These are phyloP conservation scores for Stachybotrys elegans DNA, from an alignment of 2,329 filamentous ascomycete species.

Conservation along the genomic window DNA sequence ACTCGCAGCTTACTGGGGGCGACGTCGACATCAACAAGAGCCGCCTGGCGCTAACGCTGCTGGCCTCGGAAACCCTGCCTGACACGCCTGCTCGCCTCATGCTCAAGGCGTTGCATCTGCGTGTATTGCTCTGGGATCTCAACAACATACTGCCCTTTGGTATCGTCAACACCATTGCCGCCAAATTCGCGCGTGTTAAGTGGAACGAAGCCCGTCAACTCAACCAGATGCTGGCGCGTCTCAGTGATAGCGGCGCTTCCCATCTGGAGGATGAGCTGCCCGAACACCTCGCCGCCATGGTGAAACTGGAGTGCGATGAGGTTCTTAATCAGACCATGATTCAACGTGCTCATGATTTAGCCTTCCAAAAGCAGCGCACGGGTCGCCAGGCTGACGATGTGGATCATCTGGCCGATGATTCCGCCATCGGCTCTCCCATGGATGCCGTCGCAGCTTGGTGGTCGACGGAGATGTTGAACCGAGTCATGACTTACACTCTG, in stretches of 20 bases:
- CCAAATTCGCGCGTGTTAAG: slow-evolving; percentile 66
- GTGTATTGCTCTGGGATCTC: slow-evolving; percentile 79
- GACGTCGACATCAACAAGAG: slow-evolving; percentile 87
- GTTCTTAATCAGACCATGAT: slow-evolving; percentile 74
- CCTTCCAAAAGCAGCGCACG: slow-evolving; percentile 76
- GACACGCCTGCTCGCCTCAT: slow-evolving; percentile 79
- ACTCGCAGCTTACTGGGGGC: slow-evolving; percentile 86
- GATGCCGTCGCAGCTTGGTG: slow-evolving; percentile 92
- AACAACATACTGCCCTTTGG: slow-evolving; percentile 60
- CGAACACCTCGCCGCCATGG: slow-evolving; percentile 67
- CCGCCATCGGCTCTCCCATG: slow-evolving; percentile 77
- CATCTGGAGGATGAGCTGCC: slow-evolving; percentile 60
- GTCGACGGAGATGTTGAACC: slow-evolving; percentile 69
- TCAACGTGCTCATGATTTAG: slow-evolving; percentile 82
- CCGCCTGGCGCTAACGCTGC: slow-evolving; percentile 76
- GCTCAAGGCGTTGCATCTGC: slow-evolving; percentile 87
- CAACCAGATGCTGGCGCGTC: slow-evolving; percentile 39
- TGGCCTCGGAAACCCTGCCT: slow-evolving; percentile 82
- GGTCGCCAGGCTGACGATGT: slow-evolving; percentile 65
- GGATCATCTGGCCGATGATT: slow-evolving; percentile 80
- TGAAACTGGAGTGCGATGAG: slow-evolving; percentile 76
- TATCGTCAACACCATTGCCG: slow-evolving; percentile 63
- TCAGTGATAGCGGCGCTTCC: slow-evolving; percentile 33
- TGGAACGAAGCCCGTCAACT: slow-evolving; percentile 78
- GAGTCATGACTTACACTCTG: slow-evolving; percentile 60